Percentiles rank a stretch among this genome's conserved stretches.
phyloP scores from a whole-genome alignment of 148 eudicot species.

The Rhododendron williamsianum region DNA sequence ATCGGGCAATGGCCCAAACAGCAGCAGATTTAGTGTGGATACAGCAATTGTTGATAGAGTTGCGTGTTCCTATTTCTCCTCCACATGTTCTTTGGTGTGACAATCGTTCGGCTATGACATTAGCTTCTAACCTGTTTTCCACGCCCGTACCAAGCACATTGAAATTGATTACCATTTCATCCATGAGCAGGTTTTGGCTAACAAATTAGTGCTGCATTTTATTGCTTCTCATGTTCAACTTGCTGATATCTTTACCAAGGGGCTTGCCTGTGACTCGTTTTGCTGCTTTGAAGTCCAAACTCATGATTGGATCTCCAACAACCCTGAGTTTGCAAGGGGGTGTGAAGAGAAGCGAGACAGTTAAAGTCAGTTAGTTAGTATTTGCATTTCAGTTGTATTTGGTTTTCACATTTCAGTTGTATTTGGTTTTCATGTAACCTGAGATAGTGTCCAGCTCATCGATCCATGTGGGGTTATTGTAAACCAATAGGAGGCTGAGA shows the following conservation, averaged over 20 bases:
- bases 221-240: not conserved
- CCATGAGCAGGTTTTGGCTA: not conserved
- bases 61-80: not conserved
- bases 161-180: not conserved
- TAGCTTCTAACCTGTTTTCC: not conserved
- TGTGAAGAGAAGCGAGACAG: too few species aligned
- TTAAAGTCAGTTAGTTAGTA: too few species aligned
- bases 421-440: too few species aligned
- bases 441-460: too few species aligned
- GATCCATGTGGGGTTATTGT: too few species aligned
- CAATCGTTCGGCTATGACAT: not conserved
- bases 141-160: not conserved
- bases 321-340: not conserved
- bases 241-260: not conserved
- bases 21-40: not conserved
- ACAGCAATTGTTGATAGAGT: not conserved
- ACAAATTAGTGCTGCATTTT: not conserved
- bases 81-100: not conserved
- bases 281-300: not conserved
- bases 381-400: too few species aligned
- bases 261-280: not conserved
- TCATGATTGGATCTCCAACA: not conserved
- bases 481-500: too few species aligned
- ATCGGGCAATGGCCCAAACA: not conserved
- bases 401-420: too few species aligned